phyloP scores from a whole-genome alignment of 176 grass and related monocot species.

The Oryza meyeriana region DNA sequence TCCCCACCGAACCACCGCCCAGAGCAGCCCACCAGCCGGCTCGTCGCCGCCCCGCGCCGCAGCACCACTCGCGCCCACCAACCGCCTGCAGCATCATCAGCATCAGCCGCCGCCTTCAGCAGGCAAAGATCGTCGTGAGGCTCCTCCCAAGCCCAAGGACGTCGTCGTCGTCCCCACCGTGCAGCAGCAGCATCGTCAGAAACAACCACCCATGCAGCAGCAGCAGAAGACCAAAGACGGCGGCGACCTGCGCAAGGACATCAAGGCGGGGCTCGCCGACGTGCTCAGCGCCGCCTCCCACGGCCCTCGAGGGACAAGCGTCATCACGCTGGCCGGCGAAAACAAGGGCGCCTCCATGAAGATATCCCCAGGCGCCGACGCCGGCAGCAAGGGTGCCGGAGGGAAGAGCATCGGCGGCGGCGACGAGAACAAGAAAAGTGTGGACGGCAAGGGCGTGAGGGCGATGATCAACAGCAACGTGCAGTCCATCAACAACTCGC shows the following conservation, averaged over 20 bases:
- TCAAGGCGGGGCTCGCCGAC: conserved; percentile 49
- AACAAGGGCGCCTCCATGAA: conserved; percentile 60
- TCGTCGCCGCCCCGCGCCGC: neutral
- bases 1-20: neutral
- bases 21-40: neutral
- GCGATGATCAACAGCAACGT: conserved; percentile 73
- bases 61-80: too few relatives aligned
- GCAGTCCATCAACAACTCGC: conserved; percentile 82
- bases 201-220: neutral
- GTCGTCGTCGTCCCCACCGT: neutral
- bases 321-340: conserved; percentile 68
- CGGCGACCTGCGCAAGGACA: conserved; percentile 43
- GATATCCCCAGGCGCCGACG: neutral
- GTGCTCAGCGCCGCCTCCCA: conserved; percentile 23
- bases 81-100: neutral
- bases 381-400: neutral
- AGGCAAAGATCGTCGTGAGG: neutral
- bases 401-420: neutral
- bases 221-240: neutral
- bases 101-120: too few relatives aligned
- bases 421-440: neutral
- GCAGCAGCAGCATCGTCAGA: neutral
- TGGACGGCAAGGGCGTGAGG: neutral
- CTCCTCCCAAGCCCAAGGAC: neutral
- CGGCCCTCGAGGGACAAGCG: conserved; percentile 14